Base-by-base conservation (phyloP, 176 grass and related monocot species). In the Metroxylon sagu region DNA sequence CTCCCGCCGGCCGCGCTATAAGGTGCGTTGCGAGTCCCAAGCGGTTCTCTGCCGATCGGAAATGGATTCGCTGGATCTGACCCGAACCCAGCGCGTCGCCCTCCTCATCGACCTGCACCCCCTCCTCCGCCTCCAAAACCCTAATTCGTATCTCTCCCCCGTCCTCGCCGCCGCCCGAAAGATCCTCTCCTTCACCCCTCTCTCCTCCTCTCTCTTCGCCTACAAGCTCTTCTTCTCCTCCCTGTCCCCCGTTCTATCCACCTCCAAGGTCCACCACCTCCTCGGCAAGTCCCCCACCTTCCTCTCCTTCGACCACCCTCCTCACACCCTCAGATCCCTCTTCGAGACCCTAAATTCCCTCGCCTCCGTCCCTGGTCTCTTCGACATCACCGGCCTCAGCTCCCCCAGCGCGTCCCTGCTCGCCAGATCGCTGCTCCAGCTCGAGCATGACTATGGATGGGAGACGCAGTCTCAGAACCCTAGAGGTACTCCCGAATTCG, bases 361-460 rank as follows among this genome's bases (percentile, higher is more conserved):
- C 60, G 58, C 31, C 4, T 12, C 50, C 4, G 48, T 56, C 4
- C 1, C 68, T 27, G 75, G 72, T 66, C 60, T 67, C 18, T 51
- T 27, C 71, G 39, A 50, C 10, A 18, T 61, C 5, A 31, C 61
- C 1, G 21, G 39, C 18, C 25, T 29, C 52, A 54, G 70, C 6
- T 39, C 6, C 16, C 56, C 77, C 53, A 61, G 59, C 28, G 80
- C 79, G 39, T 73, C 78, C 4, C 78, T 77, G 50, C 62, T 90
- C 26, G 78, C 82, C 71, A 72, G 68, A 28, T 85, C 82, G 0
- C 79, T 90, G 48, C 82, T 85, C 71, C 82, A 90, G 71, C 68
- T 90, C 60, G 82, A 90, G 76, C 82, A 90, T 60, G 79, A 85
- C 19, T 90, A 90, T 68, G 31, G 59, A 55, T 90, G 82, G 87